Percentiles rank a stretch among this genome's conserved stretches.
Evolutionary conservation across 1,284 basidiomycete genomes (phyloP).

Genomic region (Rhodotorula sp.): DNA sequence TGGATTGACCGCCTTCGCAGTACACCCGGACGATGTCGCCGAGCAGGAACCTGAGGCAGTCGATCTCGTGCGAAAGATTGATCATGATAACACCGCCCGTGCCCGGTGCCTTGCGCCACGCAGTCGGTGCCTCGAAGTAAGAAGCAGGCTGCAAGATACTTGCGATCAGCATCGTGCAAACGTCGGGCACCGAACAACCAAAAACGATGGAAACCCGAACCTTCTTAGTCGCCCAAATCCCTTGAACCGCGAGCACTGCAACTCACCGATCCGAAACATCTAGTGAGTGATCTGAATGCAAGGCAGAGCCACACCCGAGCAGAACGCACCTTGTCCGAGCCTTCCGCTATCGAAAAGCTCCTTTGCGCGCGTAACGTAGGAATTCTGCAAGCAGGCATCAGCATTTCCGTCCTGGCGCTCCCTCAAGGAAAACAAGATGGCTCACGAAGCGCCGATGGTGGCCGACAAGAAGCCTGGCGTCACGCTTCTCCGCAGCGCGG

Average conservation of each 20-base stretch:
- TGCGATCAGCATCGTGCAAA: too few relatives aligned
- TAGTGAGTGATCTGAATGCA: background rate
- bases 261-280: too few relatives aligned
- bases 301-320: background rate
- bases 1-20: conserved; percentile 29
- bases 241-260: conserved; percentile 33
- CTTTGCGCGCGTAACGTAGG: conserved; percentile 33
- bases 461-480: conserved; percentile 31
- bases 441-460: conserved; percentile 40
- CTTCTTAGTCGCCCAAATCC: conserved; percentile 37
- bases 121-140: conserved; percentile 31
- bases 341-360: conserved; percentile 22
- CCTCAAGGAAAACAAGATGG: background rate
- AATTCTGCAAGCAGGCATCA: conserved; percentile 16
- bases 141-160: background rate
- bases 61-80: conserved; percentile 34
- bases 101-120: conserved; percentile 18
- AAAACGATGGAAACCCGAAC: background rate
- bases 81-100: conserved; percentile 38
- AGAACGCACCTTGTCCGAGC: conserved; percentile 21
- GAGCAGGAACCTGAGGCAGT: conserved; percentile 37
- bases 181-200: background rate
- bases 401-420: too few relatives aligned
- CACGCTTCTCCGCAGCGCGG: conserved; percentile 7
- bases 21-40: conserved; percentile 40